Base-by-base conservation (phyloP, 164 flowering plant species). In the Euptelea pleiosperma region DNA sequence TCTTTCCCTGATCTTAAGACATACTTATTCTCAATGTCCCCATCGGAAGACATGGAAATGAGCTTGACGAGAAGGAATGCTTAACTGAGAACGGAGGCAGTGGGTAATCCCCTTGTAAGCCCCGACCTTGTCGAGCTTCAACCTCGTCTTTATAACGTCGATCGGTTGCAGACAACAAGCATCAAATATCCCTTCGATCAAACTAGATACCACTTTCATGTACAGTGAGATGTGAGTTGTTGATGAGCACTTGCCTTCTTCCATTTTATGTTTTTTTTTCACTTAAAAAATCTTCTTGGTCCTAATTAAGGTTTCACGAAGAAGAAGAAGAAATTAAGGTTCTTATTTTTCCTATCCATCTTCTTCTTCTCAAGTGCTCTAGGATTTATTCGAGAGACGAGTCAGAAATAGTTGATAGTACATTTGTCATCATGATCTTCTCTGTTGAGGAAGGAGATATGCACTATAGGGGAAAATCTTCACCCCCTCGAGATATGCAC, bases 121-220 rank as follows among this genome's bases (percentile, higher is more conserved):
- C 2, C 91, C 86, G 16, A 73, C 15, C 49, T 82, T 60, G 63
- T 93, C 99, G 7, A 93, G 88, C 79, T 93, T 97, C 36, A 93
- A 71, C 58, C 97, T 76, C 21, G 99, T 93, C 69, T 93, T 93
- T 65, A 93, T 90, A 8, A 93, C 99, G 69, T 90, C 99, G 36
- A 93, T 93, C 4, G 99, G 99, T 58, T 93, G 99, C 14, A 93
- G 71, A 60, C 96, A 93, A 33, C 68, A 64, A 0, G 99, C 99
- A 66, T 93, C 99, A 41, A 93, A 71, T 1, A 80, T 63, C 16
- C 99, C 99, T 12, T 97, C 97, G 0, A 88, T 42, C 0, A 97
- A 93, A 1, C 99, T 97, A 1, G 99, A 82, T 0, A 87, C n/a
- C 0, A 97, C 97, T 62, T 93, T 93, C 88, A 90, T 63, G 76